A percentile compares a stretch with the other conserved stretches of the same genome.
These are phyloP conservation scores for Calonectria pseudoreteaudii DNA, from an alignment of 2,329 filamentous ascomycete genomes.

Conservation along the genomic window DNA sequence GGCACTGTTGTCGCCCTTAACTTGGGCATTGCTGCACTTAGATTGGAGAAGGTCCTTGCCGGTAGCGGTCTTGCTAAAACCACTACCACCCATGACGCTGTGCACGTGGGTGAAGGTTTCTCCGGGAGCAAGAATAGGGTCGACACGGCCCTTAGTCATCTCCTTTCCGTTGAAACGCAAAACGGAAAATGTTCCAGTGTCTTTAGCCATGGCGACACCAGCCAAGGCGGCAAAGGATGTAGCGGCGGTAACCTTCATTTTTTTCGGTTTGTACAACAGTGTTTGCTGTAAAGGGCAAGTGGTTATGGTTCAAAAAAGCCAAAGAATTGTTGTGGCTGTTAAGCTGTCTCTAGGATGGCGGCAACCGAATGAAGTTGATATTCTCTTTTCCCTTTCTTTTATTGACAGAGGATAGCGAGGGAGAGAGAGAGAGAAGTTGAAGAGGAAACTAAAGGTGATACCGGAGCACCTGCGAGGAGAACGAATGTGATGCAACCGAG, in stretches of 20 bases:
- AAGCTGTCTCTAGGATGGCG: slow-evolving; percentile 39
- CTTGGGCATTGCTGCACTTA: slow-evolving; percentile 76
- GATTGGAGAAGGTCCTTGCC: slow-evolving; percentile 70
- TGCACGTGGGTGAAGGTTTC: slow-evolving; percentile 72
- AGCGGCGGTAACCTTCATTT: slow-evolving; percentile 51
- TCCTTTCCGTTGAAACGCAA: slow-evolving; percentile 76
- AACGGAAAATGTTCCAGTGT: slow-evolving; percentile 71
- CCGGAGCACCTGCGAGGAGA: slow-evolving; percentile 50
- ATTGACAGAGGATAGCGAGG: slow-evolving; percentile 24
- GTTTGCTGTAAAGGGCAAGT: background rate
- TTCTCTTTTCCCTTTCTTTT: slow-evolving; percentile 20
- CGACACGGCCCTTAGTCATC: slow-evolving; percentile 71
- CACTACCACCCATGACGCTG: slow-evolving; percentile 77
- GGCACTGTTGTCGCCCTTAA: slow-evolving; percentile 77
- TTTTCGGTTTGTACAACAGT: slow-evolving; percentile 14
- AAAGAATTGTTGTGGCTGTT: slow-evolving; percentile 21
- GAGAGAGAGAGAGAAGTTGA: slow-evolving; percentile 20
- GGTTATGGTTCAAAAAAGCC: background rate
- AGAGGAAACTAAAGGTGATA: slow-evolving; percentile 43
- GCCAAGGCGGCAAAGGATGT: slow-evolving; percentile 53
- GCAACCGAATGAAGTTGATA: slow-evolving; percentile 32
- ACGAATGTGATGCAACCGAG: slow-evolving; percentile 40
- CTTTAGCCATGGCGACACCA: slow-evolving; percentile 54
- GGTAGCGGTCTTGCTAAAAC: slow-evolving; percentile 71
- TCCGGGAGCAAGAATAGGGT: slow-evolving; percentile 77